Base-by-base conservation (phyloP, 1,284 basidiomycete species). In the Cryptococcus jaspeensis region DNA sequence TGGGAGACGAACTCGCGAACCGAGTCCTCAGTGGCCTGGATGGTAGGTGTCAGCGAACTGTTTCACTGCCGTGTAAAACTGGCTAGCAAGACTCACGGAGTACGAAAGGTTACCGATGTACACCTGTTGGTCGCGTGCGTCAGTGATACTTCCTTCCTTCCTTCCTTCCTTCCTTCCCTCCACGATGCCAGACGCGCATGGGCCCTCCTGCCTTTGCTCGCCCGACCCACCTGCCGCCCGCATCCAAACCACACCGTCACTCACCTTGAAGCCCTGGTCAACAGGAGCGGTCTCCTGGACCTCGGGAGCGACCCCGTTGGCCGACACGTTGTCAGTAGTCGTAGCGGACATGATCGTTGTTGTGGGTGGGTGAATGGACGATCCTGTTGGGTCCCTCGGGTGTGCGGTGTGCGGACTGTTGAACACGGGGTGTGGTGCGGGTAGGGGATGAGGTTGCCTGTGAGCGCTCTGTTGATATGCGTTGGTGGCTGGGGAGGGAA, bases 91-190 rank as follows among this genome's bases (percentile, higher is more conserved):
- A 32, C 28, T 32, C 28, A 32, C 28, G 9, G 28, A 32, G 28
- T 32, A 32, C 28, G 75, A 52, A 50, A 78, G 69, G 66, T 78
- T 78, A 36, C 75, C 76, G 49, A 78, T 61, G 65, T 75, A 74
- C 56, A 78, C 73, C 76, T 78, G 9, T 16, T 3, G 18, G 48
- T 8, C 23, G 50, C 28, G 35, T 25, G 0, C 39, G 45, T 55
- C 32, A 58, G 56, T 42, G 16, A 32, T 15, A 9, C 28, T 32
- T 32, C 28, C 28, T 38, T 36, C 15, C 40, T 28, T 16, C 36
- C 36, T 3, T 12, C 38, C 28, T 56, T 25, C 48, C 25, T n/a
- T n/a, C n/a, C n/a, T n/a, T n/a, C n/a, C n/a, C n/a, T n/a, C 41
- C 43, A 28, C 35, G 37, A 37, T 9, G 28, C 28, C 28, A 5